Evolutionary conservation across 23 red algal genomes (phyloP), one percentile per base, ranked within the genome.

Genomic region (Agarophyton chilense): DNA sequence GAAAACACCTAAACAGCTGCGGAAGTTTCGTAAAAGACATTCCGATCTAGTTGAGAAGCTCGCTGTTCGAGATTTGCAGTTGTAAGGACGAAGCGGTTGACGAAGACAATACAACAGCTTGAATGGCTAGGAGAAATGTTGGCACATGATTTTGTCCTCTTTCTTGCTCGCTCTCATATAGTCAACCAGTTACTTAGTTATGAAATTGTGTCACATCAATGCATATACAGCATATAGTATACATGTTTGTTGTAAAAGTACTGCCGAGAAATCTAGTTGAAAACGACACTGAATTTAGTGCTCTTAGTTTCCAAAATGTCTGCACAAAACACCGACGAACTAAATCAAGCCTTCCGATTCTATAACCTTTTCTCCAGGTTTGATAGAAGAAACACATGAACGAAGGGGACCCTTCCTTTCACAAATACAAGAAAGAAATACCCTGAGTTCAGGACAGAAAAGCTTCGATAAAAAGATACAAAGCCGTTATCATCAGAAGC

Each of bases 11-110:
- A 66, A 68, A 18, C 58, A 71, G 57, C 47, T 54, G 5, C 58
- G 63, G 0, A 85, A 85, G 81, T 85, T 85, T 71, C 46, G 57
- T 6, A 85, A 85, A 64, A 68, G 36, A 39, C 81, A 85, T 56
- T 44, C 63, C 16, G 63, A 85, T 52, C 40, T 85, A 8, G 81
- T 85, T 18, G 81, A 85, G 12, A 71, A 85, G 62, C 35, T 85
- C 11, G 81, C 81, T 57, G 39, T 82, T 44, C 57, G 58, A 26
- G 74, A 80, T 56, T 80, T 80, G 77, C 50, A 29, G 3, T 2
- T 80, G 13, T 43, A 80, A 40, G 50, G 41, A 18, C 26, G 60
- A 65, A 16, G 60, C 60, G 40, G 24, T 24, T 72, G 66, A 43
- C 40, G 4, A 44, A 45, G 40, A 47, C 44, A 72, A 49, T 1